Percentiles rank a stretch among this genome's conserved stretches.
phyloP scores from a whole-genome alignment of 192 early-diverging fungal species.

The Diversispora eburnea region DNA sequence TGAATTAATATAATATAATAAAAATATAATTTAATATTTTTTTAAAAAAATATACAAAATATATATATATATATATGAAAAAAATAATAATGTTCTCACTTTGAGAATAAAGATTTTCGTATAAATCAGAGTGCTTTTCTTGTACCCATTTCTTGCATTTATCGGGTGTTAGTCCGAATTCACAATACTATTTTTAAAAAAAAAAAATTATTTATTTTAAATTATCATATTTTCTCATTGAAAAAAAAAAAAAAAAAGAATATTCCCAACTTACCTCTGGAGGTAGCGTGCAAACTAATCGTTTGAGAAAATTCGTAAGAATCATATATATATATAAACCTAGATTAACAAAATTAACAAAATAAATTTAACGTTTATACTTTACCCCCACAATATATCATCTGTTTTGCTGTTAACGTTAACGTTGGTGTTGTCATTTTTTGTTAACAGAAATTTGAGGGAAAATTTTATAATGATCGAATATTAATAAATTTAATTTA shows the following conservation, averaged over 20 bases:
- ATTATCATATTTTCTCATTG: not conserved
- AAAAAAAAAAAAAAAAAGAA: not conserved
- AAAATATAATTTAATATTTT: no score
- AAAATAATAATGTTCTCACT: constrained; percentile 1
- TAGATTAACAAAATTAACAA: not conserved
- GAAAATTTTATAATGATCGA: no score
- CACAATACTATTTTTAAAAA: constrained; percentile 76
- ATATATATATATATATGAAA: not conserved
- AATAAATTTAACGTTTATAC: not conserved
- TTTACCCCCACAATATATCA: constrained; percentile 48
- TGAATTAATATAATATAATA: constrained; percentile 15
- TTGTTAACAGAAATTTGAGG: no score
- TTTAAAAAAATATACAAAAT: constrained; percentile 18
- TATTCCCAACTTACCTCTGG: constrained; percentile 36
- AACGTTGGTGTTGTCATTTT: not conserved
- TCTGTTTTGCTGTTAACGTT: constrained; percentile 27
- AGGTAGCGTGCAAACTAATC: constrained; percentile 44
- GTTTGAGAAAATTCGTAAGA: not conserved
- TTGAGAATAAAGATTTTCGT: constrained; percentile 55
- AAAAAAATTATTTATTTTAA: not conserved
- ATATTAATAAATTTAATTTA: no score
- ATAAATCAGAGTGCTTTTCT: constrained; percentile 54
- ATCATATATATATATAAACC: not conserved
- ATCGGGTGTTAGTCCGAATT: constrained; percentile 76
- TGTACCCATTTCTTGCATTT: constrained; percentile 81